A percentile compares a stretch with the other conserved stretches of the same genome.
Evolutionary conservation across 495 filamentous ascomycete species (phyloP).

Genomic region (Hypoxylon cercidicola): DNA sequence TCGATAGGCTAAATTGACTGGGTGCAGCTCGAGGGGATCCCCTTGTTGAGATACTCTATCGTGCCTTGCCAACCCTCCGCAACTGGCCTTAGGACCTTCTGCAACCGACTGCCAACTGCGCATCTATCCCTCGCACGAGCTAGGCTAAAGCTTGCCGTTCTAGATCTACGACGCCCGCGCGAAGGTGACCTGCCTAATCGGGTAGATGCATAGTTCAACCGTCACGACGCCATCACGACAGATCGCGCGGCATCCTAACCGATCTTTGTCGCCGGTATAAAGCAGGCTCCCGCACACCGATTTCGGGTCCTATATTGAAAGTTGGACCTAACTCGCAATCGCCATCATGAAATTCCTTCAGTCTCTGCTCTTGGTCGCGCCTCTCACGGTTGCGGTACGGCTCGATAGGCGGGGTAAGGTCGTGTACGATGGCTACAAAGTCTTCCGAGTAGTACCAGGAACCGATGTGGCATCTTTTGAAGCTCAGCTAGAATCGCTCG

Average conservation of each 20-base stretch:
- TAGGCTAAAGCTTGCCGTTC: conserved; percentile 38
- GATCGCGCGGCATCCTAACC: conserved; percentile 6
- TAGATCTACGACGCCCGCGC: conserved; percentile 18
- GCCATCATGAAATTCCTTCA: conserved; percentile 43
- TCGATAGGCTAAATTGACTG: conserved; percentile 43
- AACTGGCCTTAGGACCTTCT: conserved; percentile 28
- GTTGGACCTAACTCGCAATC: conserved; percentile 3
- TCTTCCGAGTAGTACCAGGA: conserved; percentile 49
- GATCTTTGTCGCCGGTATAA: conserved; percentile 16
- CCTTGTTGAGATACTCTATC: conserved; percentile 16
- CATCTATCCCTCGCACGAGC: conserved; percentile 28
- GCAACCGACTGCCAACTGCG: conserved; percentile 22
- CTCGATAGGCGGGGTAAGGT: conserved; percentile 43
- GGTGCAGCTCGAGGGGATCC: conserved; percentile 11
- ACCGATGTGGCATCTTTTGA: conserved; percentile 40
- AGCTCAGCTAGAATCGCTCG: conserved; percentile 45
- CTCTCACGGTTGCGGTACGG: conserved; percentile 31
- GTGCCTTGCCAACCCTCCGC: conserved; percentile 7
- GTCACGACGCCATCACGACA: conserved; percentile 9
- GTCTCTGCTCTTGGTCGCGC: conserved; percentile 30
- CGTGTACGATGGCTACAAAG: conserved; percentile 58
- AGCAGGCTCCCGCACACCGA: background rate
- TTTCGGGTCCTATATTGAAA: background rate
- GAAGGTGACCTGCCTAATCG: conserved; percentile 38
- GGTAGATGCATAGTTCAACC: conserved; percentile 36